Evolutionary conservation across 2,329 filamentous ascomycete genomes (phyloP).

Genomic region (Fusarium humuli): DNA sequence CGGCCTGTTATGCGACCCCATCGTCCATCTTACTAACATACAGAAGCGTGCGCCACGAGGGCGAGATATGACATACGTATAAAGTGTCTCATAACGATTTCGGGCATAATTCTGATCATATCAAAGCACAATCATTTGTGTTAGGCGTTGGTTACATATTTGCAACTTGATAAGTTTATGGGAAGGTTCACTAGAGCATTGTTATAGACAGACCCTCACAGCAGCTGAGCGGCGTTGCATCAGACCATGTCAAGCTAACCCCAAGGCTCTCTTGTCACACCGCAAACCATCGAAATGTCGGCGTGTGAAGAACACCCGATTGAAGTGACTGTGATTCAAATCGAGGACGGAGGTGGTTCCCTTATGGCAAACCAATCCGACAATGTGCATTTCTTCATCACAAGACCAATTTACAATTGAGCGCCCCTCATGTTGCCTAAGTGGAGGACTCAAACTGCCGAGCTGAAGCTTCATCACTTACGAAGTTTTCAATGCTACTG

Average conservation of each 20-base stretch:
- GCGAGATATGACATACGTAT: constrained; percentile 20
- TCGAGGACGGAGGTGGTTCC: constrained; percentile 10
- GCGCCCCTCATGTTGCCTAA: constrained; percentile 8
- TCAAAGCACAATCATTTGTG: neutral
- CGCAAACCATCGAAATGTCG: constrained; percentile 32
- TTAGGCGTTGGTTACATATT: neutral
- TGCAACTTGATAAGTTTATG: neutral
- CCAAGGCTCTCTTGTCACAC: constrained; percentile 38
- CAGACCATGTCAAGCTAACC: constrained; percentile 41
- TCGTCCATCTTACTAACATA: constrained; percentile 17
- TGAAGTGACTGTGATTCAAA: constrained; percentile 23
- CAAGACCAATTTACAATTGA: constrained; percentile 3
- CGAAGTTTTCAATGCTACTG: neutral
- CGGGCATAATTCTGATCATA: neutral
- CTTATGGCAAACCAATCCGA: constrained; percentile 8
- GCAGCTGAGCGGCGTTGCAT: constrained; percentile 37
- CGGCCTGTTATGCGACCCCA: constrained; percentile 42
- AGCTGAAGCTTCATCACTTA: neutral
- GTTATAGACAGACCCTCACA: constrained; percentile 6
- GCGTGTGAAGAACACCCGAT: constrained; percentile 4
- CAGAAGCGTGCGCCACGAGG: constrained; percentile 23
- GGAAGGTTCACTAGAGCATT: neutral
- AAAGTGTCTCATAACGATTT: constrained; percentile 9
- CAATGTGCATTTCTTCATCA: constrained; percentile 10
- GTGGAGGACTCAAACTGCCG: neutral